Evolutionary conservation across 257 asterid genomes (phyloP).

Genomic region (Scutellaria galericulata): DNA sequence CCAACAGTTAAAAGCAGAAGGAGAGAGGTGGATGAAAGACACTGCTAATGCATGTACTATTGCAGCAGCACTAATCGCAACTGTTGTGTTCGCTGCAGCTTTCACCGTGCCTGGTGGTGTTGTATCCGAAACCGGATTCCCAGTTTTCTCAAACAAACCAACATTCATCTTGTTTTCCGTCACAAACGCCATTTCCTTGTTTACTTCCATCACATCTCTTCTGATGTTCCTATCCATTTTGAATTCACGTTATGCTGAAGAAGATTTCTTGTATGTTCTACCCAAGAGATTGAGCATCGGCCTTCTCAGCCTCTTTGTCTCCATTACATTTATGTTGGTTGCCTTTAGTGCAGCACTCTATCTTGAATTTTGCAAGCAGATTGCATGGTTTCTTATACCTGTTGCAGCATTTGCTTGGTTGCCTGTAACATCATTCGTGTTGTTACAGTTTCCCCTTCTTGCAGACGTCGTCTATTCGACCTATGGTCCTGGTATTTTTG

Average conservation of each 20-base stretch:
- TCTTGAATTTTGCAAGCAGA: neutral
- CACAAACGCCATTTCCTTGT: conserved; percentile 21
- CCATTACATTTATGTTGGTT: neutral
- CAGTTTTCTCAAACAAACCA: neutral
- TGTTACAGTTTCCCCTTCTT: conserved; percentile 26
- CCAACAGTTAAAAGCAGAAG: conserved; percentile 12
- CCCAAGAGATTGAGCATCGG: conserved; percentile 32
- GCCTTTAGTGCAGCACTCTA: conserved; percentile 13
- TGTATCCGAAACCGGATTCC: neutral
- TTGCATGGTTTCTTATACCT: neutral
- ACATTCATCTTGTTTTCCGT: conserved; percentile 25
- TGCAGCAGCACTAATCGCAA: conserved; percentile 8
- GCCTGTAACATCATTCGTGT: conserved; percentile 9
- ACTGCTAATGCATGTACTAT: conserved; percentile 13
- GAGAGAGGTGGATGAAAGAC: conserved; percentile 37
- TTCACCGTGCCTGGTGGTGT: conserved; percentile 32
- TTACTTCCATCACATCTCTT: conserved; percentile 27
- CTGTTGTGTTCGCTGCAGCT: conserved; percentile 4
- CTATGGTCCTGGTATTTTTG: conserved; percentile 30
- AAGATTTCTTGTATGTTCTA: conserved; percentile 20
- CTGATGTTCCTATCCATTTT: conserved; percentile 35
- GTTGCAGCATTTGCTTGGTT: neutral
- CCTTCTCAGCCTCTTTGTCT: conserved; percentile 18
- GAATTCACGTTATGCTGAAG: conserved; percentile 17
- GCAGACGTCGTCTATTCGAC: conserved; percentile 16